Conservation (phyloP, 352 stramenopile species). For the Phytophthora sojae region DNA sequence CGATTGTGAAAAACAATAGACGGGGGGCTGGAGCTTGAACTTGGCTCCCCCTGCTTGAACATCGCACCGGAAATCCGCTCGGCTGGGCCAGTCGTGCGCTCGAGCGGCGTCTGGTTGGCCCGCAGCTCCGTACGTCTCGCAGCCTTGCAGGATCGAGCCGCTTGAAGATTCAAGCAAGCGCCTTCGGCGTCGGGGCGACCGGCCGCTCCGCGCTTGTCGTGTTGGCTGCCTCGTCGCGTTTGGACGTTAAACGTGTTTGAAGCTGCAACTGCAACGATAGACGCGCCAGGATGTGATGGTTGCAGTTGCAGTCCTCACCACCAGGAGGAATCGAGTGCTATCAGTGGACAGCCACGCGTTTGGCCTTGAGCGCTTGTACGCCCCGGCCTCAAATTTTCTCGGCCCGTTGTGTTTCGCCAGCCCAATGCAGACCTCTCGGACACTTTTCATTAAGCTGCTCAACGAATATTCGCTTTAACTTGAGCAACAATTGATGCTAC, state of each 20-base stretch:
- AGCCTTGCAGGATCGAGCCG: constrained; percentile 16
- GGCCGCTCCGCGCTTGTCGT: constrained; percentile 3
- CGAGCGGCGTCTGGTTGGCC: constrained; percentile 9
- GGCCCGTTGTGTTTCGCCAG: not conserved
- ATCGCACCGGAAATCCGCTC: constrained; percentile 15
- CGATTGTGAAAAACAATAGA: constrained; percentile 41
- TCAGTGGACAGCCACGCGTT: constrained; percentile 16
- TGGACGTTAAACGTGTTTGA: constrained; percentile 34
- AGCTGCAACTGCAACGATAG: constrained; percentile 41
- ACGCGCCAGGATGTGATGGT: constrained; percentile 33
- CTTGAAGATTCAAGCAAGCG: constrained; percentile 31
- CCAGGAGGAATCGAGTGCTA: constrained; percentile 4
- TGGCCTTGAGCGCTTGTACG: not conserved
- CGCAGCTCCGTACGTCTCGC: constrained; percentile 25
- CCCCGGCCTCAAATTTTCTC: not conserved
- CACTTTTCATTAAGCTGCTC: not conserved
- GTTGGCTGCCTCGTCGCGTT: constrained; percentile 35
- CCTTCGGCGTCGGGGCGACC: not conserved
- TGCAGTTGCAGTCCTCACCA: constrained; percentile 28
- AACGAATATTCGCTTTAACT: not conserved
- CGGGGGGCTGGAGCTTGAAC: constrained; percentile 30
- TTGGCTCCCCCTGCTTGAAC: constrained; percentile 28
- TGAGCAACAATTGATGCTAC: not conserved
- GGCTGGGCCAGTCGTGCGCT: constrained; percentile 24
- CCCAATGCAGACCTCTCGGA: not conserved